Conservation (phyloP, 306 rosid genomes). For the Vigna radiata region DNA sequence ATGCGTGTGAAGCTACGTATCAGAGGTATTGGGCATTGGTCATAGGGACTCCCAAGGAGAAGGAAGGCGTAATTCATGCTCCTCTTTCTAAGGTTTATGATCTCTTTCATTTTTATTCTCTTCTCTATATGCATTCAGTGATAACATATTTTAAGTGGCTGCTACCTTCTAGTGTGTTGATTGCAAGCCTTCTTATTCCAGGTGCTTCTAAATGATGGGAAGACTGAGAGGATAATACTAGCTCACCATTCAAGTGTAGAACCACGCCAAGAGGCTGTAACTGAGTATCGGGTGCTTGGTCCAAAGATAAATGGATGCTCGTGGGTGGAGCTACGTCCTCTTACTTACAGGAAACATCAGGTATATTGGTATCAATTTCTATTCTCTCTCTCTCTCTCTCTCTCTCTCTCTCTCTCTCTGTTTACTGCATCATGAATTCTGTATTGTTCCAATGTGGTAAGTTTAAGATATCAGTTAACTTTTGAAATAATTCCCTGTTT, state of each 20-base stretch:
- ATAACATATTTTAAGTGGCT: slow-evolving; percentile 31
- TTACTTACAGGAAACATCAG: slow-evolving; percentile 91
- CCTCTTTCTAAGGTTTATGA: slow-evolving; percentile 87
- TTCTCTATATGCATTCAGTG: slow-evolving; percentile 14
- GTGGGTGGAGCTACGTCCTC: slow-evolving; percentile 89
- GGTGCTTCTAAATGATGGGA: slow-evolving; percentile 94
- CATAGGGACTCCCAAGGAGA: slow-evolving; percentile 85
- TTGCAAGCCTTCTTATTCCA: slow-evolving; percentile 40
- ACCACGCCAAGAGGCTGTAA: slow-evolving; percentile 85
- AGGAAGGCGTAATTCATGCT: slow-evolving; percentile 80
- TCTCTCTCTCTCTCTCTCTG: not conserved
- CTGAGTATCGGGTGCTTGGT: slow-evolving; percentile 93
- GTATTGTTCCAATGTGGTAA: not conserved
- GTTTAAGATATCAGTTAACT: not conserved
- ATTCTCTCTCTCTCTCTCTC: slow-evolving; percentile 18
- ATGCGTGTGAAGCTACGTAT: slow-evolving; percentile 76
- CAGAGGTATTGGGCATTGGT: slow-evolving; percentile 94
- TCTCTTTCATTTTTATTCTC: slow-evolving; percentile 32
- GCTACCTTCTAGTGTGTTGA: slow-evolving; percentile 24
- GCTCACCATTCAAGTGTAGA: slow-evolving; percentile 77
- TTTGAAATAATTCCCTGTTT: not conserved
- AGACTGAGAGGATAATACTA: slow-evolving; percentile 90
- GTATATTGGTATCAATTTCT: slow-evolving; percentile 46
- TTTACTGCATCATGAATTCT: slow-evolving; percentile 11
- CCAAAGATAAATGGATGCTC: slow-evolving; percentile 95